Evolutionary conservation across 1,139 yeast species (phyloP).

Genomic region (Taphrina populina): DNA sequence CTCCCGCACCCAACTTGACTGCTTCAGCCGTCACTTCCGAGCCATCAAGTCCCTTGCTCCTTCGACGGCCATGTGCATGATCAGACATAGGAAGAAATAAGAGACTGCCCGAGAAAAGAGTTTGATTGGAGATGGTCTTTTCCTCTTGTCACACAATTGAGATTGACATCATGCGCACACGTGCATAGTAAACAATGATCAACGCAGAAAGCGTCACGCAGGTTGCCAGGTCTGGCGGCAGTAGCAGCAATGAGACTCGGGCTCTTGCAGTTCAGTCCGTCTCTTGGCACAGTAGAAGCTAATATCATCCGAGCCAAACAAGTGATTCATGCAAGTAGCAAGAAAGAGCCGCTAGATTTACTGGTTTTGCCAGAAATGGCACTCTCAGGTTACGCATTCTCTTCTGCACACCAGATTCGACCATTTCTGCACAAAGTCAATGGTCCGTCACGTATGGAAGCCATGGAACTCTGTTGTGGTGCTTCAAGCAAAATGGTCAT

Average conservation of each 20-base stretch:
- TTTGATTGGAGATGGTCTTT: no score
- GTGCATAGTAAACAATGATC: no score
- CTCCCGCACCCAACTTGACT: slow-evolving; percentile 7
- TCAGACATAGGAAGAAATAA: slow-evolving; percentile 13
- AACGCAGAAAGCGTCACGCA: no score
- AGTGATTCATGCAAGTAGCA: slow-evolving; percentile 3
- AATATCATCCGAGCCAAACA: slow-evolving; percentile 14
- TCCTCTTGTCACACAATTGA: no score
- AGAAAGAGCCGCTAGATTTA: slow-evolving; percentile 42
- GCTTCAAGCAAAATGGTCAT: slow-evolving; percentile 64
- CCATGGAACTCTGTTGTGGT: slow-evolving; percentile 53
- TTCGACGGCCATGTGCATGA: background rate
- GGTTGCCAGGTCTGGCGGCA: no score
- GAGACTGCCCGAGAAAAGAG: no score
- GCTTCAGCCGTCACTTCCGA: slow-evolving; percentile 12
- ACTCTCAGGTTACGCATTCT: slow-evolving; percentile 78
- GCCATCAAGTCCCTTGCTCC: background rate
- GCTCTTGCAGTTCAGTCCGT: slow-evolving; percentile 33
- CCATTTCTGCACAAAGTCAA: slow-evolving; percentile 61
- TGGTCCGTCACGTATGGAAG: slow-evolving; percentile 49
- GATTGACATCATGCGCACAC: no score
- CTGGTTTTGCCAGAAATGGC: slow-evolving; percentile 81
- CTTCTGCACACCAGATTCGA: slow-evolving; percentile 52
- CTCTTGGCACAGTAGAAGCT: slow-evolving; percentile 28
- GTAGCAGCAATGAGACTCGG: slow-evolving; percentile 28